A percentile compares a stretch with the other conserved stretches of the same genome.
Evolutionary conservation across 2,329 filamentous ascomycete species (phyloP).

Genomic region (Verticillium albo-atrum): DNA sequence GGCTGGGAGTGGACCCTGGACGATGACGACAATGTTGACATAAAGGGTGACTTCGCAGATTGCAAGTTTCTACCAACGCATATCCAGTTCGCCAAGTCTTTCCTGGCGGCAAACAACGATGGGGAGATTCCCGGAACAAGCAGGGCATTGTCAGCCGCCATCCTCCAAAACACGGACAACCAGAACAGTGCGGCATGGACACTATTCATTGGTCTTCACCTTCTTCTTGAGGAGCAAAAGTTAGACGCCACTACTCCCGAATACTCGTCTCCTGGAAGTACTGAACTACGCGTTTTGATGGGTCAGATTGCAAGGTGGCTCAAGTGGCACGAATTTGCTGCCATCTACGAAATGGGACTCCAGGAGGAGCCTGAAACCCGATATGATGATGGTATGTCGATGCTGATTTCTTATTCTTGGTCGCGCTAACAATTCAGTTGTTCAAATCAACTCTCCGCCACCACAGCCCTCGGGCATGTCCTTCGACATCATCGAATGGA

Average conservation of each 20-base stretch:
- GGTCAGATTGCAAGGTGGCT: slow-evolving; percentile 82
- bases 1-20: slow-evolving; percentile 72
- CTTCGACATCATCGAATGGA: slow-evolving; percentile 45
- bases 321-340: slow-evolving; percentile 54
- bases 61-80: slow-evolving; percentile 45
- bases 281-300: slow-evolving; percentile 65
- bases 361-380: slow-evolving; percentile 38
- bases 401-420: slow-evolving; percentile 19
- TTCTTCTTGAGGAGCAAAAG: slow-evolving; percentile 87
- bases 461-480: slow-evolving; percentile 24
- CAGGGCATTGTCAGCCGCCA: slow-evolving; percentile 63
- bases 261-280: slow-evolving; percentile 35
- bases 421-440: neutral
- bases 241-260: slow-evolving; percentile 57
- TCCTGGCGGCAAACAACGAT: slow-evolving; percentile 56
- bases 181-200: slow-evolving; percentile 60
- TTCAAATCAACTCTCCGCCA: slow-evolving; percentile 8
- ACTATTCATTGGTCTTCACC: slow-evolving; percentile 72
- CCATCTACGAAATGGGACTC: slow-evolving; percentile 48
- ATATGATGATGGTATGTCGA: slow-evolving; percentile 33
- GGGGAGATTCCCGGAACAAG: slow-evolving; percentile 43
- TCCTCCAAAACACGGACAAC: slow-evolving; percentile 46
- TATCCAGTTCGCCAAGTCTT: slow-evolving; percentile 59
- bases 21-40: slow-evolving; percentile 35
- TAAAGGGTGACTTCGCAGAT: slow-evolving; percentile 8